phyloP scores from a whole-genome alignment of 169 alveolate genomes.

The Babesia divergens region DNA sequence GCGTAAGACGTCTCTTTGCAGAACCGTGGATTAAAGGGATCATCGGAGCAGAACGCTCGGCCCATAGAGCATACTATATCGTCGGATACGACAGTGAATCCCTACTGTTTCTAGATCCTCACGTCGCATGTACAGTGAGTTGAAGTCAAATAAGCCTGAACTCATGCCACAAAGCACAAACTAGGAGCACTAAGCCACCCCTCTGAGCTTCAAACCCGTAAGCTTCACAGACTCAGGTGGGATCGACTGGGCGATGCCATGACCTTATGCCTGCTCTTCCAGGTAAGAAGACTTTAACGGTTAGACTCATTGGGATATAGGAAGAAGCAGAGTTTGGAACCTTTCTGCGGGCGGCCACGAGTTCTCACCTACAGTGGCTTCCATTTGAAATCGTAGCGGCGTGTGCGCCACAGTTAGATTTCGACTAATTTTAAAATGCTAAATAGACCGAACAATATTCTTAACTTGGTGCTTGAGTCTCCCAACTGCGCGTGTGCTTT shows the following conservation, averaged over 20 bases:
- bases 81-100: conserved; percentile 54
- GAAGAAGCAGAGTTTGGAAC: not conserved
- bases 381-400: conserved; percentile 4
- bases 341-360: conserved; percentile 12
- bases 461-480: not conserved
- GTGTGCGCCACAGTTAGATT: not conserved
- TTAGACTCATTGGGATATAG: not conserved
- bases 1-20: conserved; percentile 46
- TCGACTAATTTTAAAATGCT: not conserved
- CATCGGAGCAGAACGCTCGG: conserved; percentile 51
- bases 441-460: not conserved
- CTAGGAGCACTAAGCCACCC: not conserved
- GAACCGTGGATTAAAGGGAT: conserved; percentile 64
- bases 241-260: not conserved
- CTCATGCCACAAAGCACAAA: not conserved
- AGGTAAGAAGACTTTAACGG: not conserved
- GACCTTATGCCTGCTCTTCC: not conserved
- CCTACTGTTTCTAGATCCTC: conserved; percentile 66
- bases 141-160: not conserved
- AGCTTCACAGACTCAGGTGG: not conserved
- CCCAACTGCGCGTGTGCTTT: not conserved
- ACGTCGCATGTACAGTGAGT: conserved; percentile 58
- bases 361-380: not conserved
- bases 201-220: not conserved
- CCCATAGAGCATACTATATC: conserved; percentile 60